Percentiles rank a stretch among this genome's conserved stretches.
These are phyloP conservation scores for Boletellus ananas DNA, from an alignment of 768 basidiomycete genomes.

Conservation along the genomic window DNA sequence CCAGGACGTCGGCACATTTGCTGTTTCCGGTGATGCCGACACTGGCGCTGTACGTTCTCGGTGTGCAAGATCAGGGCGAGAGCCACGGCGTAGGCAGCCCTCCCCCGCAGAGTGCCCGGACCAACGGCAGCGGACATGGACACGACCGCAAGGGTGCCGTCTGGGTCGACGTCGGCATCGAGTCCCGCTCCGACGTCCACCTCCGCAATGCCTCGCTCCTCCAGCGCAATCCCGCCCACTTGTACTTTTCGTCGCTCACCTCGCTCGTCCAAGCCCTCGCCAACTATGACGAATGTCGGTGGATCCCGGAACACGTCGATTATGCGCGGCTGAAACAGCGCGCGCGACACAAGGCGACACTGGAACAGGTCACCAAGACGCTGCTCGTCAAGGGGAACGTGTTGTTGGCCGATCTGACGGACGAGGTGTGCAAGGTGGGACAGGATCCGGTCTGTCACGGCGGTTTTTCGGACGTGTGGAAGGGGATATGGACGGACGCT, in stretches of 20 bases:
- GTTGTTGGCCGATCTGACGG: slow-evolving; percentile 51
- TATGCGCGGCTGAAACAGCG: slow-evolving; percentile 54
- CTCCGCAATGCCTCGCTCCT: slow-evolving; percentile 58
- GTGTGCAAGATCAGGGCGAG: slow-evolving; percentile 23
- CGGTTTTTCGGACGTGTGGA: slow-evolving; percentile 61
- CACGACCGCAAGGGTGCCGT: slow-evolving; percentile 10
- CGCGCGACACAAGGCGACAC: slow-evolving; percentile 52
- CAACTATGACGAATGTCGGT: slow-evolving; percentile 56
- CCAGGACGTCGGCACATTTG: slow-evolving; percentile 45
- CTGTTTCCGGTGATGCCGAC: slow-evolving; percentile 57
- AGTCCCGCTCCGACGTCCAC: slow-evolving; percentile 54
- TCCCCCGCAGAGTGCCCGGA: slow-evolving; percentile 1
- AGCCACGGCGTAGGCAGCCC: slow-evolving; percentile 5
- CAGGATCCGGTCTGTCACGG: slow-evolving; percentile 49
- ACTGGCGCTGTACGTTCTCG: slow-evolving; percentile 51
- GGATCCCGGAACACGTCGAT: slow-evolving; percentile 50
- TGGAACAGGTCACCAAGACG: slow-evolving; percentile 55
- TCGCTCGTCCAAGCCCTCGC: slow-evolving; percentile 50
- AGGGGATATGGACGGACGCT: slow-evolving; percentile 51
- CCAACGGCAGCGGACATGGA: not conserved
- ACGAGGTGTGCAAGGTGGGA: slow-evolving; percentile 47
- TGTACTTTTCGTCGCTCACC: slow-evolving; percentile 53
- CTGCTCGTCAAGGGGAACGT: slow-evolving; percentile 48
- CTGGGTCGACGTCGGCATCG: slow-evolving; percentile 47
- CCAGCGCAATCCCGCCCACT: slow-evolving; percentile 45